Conservation (phyloP, 352 stramenopile species). For the Phytophthora lateralis region DNA sequence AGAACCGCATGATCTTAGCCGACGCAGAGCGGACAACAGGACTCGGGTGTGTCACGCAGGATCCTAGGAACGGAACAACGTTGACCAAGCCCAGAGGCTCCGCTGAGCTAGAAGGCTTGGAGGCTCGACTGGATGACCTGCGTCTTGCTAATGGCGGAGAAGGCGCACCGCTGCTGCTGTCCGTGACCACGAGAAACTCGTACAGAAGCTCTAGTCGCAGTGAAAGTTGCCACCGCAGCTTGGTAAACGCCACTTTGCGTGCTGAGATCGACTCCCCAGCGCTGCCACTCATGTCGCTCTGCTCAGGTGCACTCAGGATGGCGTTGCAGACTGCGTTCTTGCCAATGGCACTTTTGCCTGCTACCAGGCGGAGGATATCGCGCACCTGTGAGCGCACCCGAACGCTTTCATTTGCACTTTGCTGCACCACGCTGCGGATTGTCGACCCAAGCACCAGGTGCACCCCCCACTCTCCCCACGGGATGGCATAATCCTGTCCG, state of each 20-base stretch:
- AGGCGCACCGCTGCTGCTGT: constrained; percentile 15
- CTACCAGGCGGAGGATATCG: constrained; percentile 49
- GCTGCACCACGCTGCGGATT: constrained; percentile 74
- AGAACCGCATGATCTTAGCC: constrained; percentile 51
- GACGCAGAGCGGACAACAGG: constrained; percentile 43
- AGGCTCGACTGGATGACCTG: constrained; percentile 4
- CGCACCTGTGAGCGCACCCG: constrained; percentile 62
- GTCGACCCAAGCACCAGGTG: constrained; percentile 79
- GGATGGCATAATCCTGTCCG: constrained; percentile 54
- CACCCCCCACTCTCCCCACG: constrained; percentile 82
- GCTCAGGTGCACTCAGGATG: constrained; percentile 71
- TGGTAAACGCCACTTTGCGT: constrained; percentile 57
- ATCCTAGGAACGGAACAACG: constrained; percentile 76
- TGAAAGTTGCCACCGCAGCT: constrained; percentile 67
- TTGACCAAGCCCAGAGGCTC: constrained; percentile 69
- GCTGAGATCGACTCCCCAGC: constrained; percentile 34
- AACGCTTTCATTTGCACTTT: constrained; percentile 66
- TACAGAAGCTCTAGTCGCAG: constrained; percentile 68
- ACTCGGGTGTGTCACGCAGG: constrained; percentile 63
- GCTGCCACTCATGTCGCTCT: constrained; percentile 43
- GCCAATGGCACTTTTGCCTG: constrained; percentile 50
- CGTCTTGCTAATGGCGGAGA: constrained; percentile 29
- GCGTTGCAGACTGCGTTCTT: constrained; percentile 76
- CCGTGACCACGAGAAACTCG: constrained; percentile 45
- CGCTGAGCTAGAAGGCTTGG: constrained; percentile 19